phyloP scores from a whole-genome alignment of 176 grass and related monocot genomes.

The Hyparrhenia diplandra region DNA sequence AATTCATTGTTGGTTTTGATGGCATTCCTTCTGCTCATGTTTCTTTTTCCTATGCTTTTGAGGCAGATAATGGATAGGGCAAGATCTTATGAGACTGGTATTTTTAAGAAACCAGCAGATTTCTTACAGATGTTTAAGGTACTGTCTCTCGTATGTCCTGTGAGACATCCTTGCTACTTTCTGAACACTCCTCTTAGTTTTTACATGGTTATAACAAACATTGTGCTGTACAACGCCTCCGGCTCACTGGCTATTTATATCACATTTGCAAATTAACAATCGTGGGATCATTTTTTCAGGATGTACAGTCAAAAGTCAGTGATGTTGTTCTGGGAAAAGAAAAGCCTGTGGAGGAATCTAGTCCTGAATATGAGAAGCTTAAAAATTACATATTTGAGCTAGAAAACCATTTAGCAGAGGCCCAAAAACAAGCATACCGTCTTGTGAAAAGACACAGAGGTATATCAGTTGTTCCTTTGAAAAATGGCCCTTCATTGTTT shows the following conservation, averaged over 20 bases:
- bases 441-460: constrained; percentile 99
- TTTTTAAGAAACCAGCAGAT: constrained; percentile 88
- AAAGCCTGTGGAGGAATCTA: constrained; percentile 94
- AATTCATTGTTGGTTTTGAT: background rate
- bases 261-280: background rate
- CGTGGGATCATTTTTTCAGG: constrained; percentile 33
- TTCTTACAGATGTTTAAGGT: constrained; percentile 99
- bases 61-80: constrained; percentile 94
- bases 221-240: background rate
- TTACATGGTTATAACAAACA: background rate
- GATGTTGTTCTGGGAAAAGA: constrained; percentile 98
- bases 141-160: constrained; percentile 11
- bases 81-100: constrained; percentile 79
- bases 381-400: constrained; percentile 96
- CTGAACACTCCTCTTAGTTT: background rate
- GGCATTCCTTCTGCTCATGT: constrained; percentile 14
- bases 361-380: constrained; percentile 96
- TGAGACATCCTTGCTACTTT: constrained; percentile 17
- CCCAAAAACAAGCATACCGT: constrained; percentile 94
- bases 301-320: constrained; percentile 89
- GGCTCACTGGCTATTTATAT: background rate
- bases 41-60: constrained; percentile 22
- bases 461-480: constrained; percentile 18
- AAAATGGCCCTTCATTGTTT: background rate
- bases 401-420: constrained; percentile 90